Evolutionary conservation across 108 stramenopile species (phyloP).

Genomic region (Pseudonitzschia delicatissima): DNA sequence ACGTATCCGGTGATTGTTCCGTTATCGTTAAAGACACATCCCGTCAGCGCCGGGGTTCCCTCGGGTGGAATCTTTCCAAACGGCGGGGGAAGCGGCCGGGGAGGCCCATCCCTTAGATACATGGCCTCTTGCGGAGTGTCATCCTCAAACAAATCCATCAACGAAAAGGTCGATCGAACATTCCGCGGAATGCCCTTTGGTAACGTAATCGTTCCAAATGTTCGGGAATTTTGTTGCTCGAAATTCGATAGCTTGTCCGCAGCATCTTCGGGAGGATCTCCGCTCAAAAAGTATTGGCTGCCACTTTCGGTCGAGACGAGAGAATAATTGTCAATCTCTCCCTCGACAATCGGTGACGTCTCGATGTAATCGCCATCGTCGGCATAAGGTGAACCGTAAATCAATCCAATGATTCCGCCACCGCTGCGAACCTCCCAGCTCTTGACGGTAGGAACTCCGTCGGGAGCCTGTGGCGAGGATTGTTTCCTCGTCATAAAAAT

Average conservation of each 20-base stretch:
- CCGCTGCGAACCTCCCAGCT: constrained; percentile 53
- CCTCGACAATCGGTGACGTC: constrained; percentile 57
- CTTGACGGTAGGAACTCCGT: constrained; percentile 61
- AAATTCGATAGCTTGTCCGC: constrained; percentile 6
- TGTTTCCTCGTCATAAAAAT: background rate
- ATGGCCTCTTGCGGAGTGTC: background rate
- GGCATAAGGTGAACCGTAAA: constrained; percentile 66
- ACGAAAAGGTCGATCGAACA: constrained; percentile 40
- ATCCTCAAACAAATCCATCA: constrained; percentile 38
- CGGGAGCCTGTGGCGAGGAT: constrained; percentile 34
- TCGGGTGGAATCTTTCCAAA: constrained; percentile 18
- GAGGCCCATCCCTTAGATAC: background rate
- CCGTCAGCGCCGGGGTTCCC: constrained; percentile 34
- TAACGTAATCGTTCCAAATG: constrained; percentile 33
- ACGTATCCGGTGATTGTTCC: constrained; percentile 60
- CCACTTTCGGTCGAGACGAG: constrained; percentile 66
- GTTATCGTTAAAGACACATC: constrained; percentile 58
- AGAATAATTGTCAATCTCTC: constrained; percentile 45
- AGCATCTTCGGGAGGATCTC: constrained; percentile 25
- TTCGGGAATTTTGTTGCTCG: background rate
- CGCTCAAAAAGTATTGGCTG: constrained; percentile 48
- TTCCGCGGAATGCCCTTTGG: constrained; percentile 8
- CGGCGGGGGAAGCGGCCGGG: background rate
- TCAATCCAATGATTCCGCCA: constrained; percentile 55
- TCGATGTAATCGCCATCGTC: constrained; percentile 62